These are phyloP conservation scores for Lipomyces oligophaga DNA, from an alignment of 805 yeast species.

Conservation along the genomic window DNA sequence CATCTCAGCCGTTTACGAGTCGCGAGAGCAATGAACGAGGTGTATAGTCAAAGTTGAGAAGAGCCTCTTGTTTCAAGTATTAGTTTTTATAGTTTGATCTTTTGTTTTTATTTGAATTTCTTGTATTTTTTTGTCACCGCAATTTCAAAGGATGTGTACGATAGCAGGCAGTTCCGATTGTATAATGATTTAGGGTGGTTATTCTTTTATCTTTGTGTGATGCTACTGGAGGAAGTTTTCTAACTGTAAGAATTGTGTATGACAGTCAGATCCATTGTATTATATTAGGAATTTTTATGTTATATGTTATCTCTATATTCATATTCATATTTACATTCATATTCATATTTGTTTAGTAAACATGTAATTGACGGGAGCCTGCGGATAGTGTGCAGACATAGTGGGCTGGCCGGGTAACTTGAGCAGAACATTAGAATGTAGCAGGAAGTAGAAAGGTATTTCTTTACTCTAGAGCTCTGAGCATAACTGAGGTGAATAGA, in stretches of 20 bases:
- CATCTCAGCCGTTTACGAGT: conserved; percentile 23
- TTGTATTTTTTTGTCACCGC: too few relatives aligned
- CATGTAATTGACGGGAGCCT: too few relatives aligned
- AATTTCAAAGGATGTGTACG: too few relatives aligned
- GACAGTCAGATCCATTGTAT: background rate
- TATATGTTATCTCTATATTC: background rate
- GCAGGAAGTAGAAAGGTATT: too few relatives aligned
- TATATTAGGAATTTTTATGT: background rate
- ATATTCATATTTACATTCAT: background rate
- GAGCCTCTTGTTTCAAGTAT: too few relatives aligned
- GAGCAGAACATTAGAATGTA: too few relatives aligned
- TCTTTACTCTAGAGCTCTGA: too few relatives aligned
- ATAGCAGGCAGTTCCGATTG: too few relatives aligned
- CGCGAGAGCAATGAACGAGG: conserved; percentile 28
- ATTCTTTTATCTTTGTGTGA: background rate
- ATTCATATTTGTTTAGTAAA: background rate
- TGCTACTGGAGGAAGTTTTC: background rate
- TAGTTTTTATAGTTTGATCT: background rate
- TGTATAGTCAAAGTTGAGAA: too few relatives aligned
- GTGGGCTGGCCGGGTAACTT: too few relatives aligned
- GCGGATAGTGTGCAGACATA: too few relatives aligned
- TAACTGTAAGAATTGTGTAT: background rate
- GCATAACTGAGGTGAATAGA: too few relatives aligned
- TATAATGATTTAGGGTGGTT: background rate
- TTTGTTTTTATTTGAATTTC: background rate